These are phyloP conservation scores for Brasenia schreberi DNA, from an alignment of 164 flowering plant genomes.

Conservation along the genomic window DNA sequence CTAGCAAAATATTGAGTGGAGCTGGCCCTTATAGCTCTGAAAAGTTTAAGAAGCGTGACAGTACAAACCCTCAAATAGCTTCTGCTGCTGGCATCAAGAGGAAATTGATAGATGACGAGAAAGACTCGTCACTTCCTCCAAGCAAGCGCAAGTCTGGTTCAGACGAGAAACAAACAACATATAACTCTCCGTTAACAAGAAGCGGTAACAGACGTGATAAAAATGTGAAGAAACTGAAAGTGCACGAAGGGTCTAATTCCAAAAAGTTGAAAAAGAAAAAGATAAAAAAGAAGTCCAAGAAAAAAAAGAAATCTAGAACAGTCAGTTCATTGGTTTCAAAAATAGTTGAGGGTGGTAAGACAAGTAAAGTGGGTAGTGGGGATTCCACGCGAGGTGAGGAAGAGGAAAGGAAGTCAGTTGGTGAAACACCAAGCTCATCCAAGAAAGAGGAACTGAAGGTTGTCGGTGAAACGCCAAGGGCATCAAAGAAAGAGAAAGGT, in stretches of 20 bases:
- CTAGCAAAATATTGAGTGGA: background rate
- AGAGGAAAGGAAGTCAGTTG: background rate
- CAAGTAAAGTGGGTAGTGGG: background rate
- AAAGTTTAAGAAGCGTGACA: background rate
- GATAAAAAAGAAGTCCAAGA: background rate
- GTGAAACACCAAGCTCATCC: background rate
- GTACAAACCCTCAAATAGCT: background rate
- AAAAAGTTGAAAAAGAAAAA: background rate
- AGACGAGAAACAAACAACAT: background rate
- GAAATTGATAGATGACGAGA: background rate
- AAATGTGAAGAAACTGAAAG: background rate
- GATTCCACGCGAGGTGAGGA: background rate
- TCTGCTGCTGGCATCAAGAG: background rate
- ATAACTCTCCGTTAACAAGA: background rate
- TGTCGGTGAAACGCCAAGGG: background rate
- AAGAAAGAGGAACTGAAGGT: background rate
- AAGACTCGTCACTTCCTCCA: background rate
- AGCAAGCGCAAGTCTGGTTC: background rate
- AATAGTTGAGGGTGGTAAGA: background rate
- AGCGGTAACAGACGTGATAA: background rate
- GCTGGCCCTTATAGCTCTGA: background rate
- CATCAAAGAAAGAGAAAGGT: background rate
- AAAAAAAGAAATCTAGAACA: background rate
- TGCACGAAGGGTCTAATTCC: background rate
- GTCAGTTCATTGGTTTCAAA: background rate